Base-by-base conservation (phyloP, 2,329 filamentous ascomycete species). In the Zymoseptoria pseudotritici region DNA sequence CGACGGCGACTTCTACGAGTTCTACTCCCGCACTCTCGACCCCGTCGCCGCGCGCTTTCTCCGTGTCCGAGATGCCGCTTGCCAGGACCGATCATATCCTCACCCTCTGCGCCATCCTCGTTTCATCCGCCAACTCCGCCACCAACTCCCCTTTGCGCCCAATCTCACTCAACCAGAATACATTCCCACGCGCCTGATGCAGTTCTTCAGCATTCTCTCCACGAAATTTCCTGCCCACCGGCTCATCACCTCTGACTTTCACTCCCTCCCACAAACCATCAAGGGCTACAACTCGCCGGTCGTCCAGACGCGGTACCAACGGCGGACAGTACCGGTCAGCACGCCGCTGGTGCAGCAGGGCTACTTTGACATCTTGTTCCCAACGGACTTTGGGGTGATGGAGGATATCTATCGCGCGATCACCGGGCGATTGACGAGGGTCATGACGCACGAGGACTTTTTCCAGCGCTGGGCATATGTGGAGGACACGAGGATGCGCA, bases 291-390 rank as follows among this genome's bases (percentile, higher is more conserved):
- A 97, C 76, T 91, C 89, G 11, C 94, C 94, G 0, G 92, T 99
- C 21, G 95, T 99, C 65, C 95, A 99, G 80, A 99, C 94, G 29
- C 83, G 94, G 63, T 99, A 91, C 75, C 83, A 90, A 76, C 82
- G 94, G 67, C 83, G 86, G 63, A 97, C 90, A 67, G 90, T 99
- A 58, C 89, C 92, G 50, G 94, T 99, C 13, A 83, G 86, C 4
- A 99, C 94, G 4, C 91, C 93, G 57, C 83, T 96, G 73, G 94
- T 96, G 79, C 92, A 97, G 74, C 95, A 99, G 78, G 95, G 94
- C 53, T 97, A 96, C 76, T 99, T 99, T 72, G 95, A 99, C 73
- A 97, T 99, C 69, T 86, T 99, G 72, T 99, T 99, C 78, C 94
- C 94, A 0, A 99, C 94, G 10, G 89, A 99, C 75, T 99, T 99